Percentiles rank a stretch among this genome's conserved stretches.
Evolutionary conservation across 1,139 yeast species (phyloP).

Genomic region (Lodderomyces theae): DNA sequence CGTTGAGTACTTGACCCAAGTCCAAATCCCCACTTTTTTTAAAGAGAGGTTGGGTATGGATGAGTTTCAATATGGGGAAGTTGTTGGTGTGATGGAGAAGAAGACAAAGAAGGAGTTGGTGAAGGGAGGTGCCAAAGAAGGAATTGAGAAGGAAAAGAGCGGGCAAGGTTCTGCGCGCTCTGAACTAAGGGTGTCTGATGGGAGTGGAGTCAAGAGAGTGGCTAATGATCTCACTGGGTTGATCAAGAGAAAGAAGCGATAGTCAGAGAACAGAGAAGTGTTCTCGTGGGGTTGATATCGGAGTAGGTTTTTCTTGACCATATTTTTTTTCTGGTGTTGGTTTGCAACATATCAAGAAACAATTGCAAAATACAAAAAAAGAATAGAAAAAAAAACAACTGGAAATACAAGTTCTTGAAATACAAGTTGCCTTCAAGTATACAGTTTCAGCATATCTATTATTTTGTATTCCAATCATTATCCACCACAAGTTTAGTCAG

Average conservation of each 20-base stretch:
- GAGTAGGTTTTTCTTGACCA: too few relatives aligned
- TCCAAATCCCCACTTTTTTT: conserved; percentile 25
- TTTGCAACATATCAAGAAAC: background rate
- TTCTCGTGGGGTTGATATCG: too few relatives aligned
- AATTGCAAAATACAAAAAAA: conserved; percentile 1
- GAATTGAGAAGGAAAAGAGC: too few relatives aligned
- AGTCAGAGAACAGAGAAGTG: background rate
- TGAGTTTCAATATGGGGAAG: conserved; percentile 13
- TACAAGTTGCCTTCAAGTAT: too few relatives aligned
- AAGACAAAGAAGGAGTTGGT: background rate
- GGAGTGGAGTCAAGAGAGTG: conserved; percentile 6
- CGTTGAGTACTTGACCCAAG: conserved; percentile 21
- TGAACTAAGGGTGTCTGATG: background rate
- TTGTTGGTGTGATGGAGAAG: conserved; percentile 13
- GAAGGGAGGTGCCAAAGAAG: background rate
- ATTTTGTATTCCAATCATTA: too few relatives aligned
- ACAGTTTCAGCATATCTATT: background rate
- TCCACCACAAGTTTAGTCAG: too few relatives aligned
- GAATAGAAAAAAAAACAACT: conserved; percentile 2
- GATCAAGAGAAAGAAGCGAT: conserved; percentile 23
- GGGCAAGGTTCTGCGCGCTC: too few relatives aligned
- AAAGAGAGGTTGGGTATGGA: conserved; percentile 1
- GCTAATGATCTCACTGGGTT: conserved; percentile 28
- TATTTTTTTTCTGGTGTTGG: too few relatives aligned
- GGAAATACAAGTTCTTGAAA: background rate